A percentile compares a stretch with the other conserved stretches of the same genome.
phyloP scores from a whole-genome alignment of 2,329 filamentous ascomycete species.

The Colletotrichum filicis region DNA sequence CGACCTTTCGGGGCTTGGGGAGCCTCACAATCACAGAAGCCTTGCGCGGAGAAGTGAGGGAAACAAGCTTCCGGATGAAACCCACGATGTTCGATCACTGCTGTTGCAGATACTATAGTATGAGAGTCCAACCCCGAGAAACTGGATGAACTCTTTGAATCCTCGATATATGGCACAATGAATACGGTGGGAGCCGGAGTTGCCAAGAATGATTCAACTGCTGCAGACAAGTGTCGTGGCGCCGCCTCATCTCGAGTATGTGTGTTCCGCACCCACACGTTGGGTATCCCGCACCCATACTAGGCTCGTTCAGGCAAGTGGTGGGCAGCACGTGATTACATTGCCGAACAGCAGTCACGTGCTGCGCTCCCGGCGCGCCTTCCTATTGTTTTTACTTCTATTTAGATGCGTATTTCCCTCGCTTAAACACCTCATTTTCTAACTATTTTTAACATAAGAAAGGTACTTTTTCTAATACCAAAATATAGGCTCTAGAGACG shows the following conservation, averaged over 20 bases:
- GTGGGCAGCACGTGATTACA: too few species aligned
- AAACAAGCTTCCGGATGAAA: slow-evolving; percentile 6
- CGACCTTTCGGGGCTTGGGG: neutral
- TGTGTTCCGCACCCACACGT: too few species aligned
- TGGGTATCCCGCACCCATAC: too few species aligned
- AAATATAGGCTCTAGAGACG: too few species aligned
- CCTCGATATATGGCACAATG: neutral
- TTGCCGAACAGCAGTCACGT: too few species aligned
- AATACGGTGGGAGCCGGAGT: neutral
- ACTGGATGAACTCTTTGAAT: neutral
- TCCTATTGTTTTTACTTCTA: too few species aligned
- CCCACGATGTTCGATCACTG: neutral
- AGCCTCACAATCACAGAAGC: neutral
- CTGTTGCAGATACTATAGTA: neutral
- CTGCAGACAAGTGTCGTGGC: slow-evolving; percentile 2
- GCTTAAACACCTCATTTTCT: too few species aligned
- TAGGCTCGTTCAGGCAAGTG: too few species aligned
- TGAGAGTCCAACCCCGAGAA: neutral
- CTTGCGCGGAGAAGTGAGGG: neutral
- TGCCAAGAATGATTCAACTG: neutral
- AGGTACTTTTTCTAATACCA: too few species aligned
- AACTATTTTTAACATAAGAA: too few species aligned
- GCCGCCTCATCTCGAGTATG: slow-evolving; percentile 9
- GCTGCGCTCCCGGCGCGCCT: too few species aligned
- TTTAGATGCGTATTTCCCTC: too few species aligned